These are phyloP conservation scores for Erodium moschatum DNA, from an alignment of 441 rosid species.

Conservation along the genomic window DNA sequence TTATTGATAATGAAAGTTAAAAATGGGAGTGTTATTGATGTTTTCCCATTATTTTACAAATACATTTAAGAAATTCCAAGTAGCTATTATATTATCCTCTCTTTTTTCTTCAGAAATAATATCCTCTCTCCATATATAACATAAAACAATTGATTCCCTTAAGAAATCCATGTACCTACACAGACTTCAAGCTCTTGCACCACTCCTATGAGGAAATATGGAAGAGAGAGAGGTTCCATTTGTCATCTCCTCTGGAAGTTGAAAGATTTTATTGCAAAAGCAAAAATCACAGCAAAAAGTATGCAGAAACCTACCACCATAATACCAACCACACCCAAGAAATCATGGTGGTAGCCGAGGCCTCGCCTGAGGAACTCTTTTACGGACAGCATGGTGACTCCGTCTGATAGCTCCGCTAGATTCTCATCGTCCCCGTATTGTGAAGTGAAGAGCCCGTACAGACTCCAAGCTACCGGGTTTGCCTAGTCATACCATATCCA, in stretches of 20 bases:
- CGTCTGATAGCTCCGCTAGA: constrained; percentile 53
- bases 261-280: constrained; percentile 74
- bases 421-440: constrained; percentile 59
- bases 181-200: too few relatives aligned
- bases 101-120: background rate
- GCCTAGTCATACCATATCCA: constrained; percentile 99
- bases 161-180: background rate
- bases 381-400: constrained; percentile 37
- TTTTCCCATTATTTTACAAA: background rate
- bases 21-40: too few relatives aligned
- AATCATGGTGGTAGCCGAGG: constrained; percentile 70
- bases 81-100: background rate
- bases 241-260: constrained; percentile 83
- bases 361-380: constrained; percentile 39
- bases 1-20: too few relatives aligned
- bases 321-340: constrained; percentile 56
- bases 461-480: constrained; percentile 86
- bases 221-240: background rate
- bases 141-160: background rate
- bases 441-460: constrained; percentile 74
- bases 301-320: constrained; percentile 67
- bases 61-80: background rate
- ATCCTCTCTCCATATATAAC: background rate
- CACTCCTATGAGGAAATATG: background rate
- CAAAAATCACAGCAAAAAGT: constrained; percentile 66